A percentile compares a stretch with the other conserved stretches of the same genome.
These are phyloP conservation scores for Candida pseudofarinosa DNA, from an alignment of 805 yeast genomes.

Conservation along the genomic window DNA sequence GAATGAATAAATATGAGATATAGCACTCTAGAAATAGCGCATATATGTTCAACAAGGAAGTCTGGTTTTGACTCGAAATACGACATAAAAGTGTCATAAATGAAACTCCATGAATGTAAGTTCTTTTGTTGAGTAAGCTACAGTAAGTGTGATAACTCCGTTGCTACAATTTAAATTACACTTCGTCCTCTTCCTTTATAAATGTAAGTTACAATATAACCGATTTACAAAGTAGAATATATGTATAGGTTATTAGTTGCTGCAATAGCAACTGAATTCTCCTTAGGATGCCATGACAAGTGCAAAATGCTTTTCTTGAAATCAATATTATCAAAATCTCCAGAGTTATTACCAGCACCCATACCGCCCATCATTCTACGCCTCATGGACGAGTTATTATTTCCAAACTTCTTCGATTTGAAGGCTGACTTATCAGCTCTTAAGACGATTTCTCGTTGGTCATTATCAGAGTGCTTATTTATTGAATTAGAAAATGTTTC, in stretches of 20 bases:
- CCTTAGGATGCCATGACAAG: conserved; percentile 97
- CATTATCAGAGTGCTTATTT: conserved; percentile 27
- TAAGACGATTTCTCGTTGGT: conserved; percentile 62
- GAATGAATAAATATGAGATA: background rate
- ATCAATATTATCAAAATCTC: conserved; percentile 78
- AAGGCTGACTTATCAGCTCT: conserved; percentile 99
- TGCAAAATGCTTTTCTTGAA: conserved; percentile 93
- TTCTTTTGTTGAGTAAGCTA: too few relatives aligned
- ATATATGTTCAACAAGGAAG: background rate
- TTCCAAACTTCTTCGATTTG: conserved; percentile 64
- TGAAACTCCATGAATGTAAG: too few relatives aligned
- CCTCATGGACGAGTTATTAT: conserved; percentile 38
- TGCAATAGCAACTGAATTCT: conserved; percentile 95
- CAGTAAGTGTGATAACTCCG: too few relatives aligned
- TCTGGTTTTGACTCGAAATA: background rate
- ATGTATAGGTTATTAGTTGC: conserved; percentile 93
- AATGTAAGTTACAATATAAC: conserved; percentile 6
- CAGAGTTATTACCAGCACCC: conserved; percentile 48
- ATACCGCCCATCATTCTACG: conserved; percentile 48
- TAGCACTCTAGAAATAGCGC: background rate
- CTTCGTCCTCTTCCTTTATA: too few relatives aligned
- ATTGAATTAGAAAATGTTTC: conserved; percentile 30
- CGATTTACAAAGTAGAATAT: conserved; percentile 72
- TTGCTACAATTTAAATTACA: too few relatives aligned
- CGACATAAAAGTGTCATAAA: too few relatives aligned